A percentile compares a stretch with the other conserved stretches of the same genome.
phyloP scores from a whole-genome alignment of 2,329 filamentous ascomycete genomes.

The Cladosporium sp. region DNA sequence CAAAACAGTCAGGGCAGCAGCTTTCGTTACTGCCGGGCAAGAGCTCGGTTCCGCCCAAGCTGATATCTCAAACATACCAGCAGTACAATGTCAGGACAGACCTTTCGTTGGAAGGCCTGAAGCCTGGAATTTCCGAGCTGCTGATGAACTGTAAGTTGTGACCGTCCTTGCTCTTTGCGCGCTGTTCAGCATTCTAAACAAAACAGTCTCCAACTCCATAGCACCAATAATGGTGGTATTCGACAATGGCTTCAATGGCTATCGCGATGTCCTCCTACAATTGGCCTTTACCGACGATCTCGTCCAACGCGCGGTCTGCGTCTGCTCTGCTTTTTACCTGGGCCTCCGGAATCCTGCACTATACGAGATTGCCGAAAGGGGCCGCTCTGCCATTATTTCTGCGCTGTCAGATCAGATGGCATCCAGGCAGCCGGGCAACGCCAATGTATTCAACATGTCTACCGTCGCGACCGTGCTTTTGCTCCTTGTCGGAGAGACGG shows the following conservation, averaged over 20 bases:
- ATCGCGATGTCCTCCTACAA: not conserved
- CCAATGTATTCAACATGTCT: not conserved
- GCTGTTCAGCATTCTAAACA: not conserved
- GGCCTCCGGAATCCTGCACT: not conserved
- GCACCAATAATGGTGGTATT: not conserved
- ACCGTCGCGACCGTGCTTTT: not conserved
- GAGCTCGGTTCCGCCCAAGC: not conserved
- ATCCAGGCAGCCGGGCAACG: not conserved
- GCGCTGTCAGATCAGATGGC: not conserved
- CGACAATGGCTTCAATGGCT: not conserved
- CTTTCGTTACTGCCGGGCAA: not conserved
- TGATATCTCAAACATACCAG: not conserved
- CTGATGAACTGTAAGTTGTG: not conserved
- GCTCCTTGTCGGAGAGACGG: not conserved
- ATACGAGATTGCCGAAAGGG: not conserved
- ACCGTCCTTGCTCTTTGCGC: not conserved
- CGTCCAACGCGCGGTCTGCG: not conserved
- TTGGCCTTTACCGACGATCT: not conserved
- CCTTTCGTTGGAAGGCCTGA: not conserved
- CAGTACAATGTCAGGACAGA: not conserved
- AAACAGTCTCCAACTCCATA: not conserved
- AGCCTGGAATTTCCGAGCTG: not conserved
- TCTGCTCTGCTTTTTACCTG: conserved; percentile 1
- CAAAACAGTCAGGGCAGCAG: not conserved
- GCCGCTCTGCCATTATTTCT: not conserved